Conservation (phyloP, 371 early-diverging fungal species). For the Actinomucor elegans region DNA sequence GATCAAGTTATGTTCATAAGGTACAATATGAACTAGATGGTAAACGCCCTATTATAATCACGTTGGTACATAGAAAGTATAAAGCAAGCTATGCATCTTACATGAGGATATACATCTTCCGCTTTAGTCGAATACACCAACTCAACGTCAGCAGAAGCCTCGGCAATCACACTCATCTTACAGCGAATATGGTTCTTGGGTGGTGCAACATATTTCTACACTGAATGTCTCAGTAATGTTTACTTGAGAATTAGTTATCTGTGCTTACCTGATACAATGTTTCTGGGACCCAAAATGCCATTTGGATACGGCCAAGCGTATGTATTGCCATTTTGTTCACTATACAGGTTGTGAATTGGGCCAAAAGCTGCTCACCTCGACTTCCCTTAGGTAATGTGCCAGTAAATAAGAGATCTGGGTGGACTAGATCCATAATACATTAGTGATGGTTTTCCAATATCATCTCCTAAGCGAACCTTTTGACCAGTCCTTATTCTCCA, state of each 20-base stretch:
- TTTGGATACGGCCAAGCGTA: conserved; percentile 45
- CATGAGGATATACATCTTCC: conserved; percentile 34
- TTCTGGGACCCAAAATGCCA: conserved; percentile 50
- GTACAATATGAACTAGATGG: conserved; percentile 45
- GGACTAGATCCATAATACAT: conserved; percentile 12
- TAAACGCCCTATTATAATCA: conserved; percentile 36
- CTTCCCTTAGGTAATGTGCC: conserved; percentile 43
- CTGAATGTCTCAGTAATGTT: no score
- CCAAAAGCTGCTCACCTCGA: conserved; percentile 45
- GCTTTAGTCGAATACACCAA: conserved; percentile 20
- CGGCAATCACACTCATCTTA: conserved; percentile 47
- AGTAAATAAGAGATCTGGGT: conserved; percentile 42
- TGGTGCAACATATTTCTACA: conserved; percentile 40
- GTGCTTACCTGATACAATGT: conserved; percentile 27
- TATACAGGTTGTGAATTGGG: conserved; percentile 43
- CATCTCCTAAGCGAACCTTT: conserved; percentile 20
- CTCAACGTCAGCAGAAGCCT: conserved; percentile 33
- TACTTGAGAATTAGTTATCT: no score
- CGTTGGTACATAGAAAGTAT: background rate
- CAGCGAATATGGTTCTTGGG: conserved; percentile 34
- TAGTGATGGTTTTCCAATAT: background rate
- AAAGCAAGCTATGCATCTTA: conserved; percentile 18
- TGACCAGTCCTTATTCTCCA: conserved; percentile 36
- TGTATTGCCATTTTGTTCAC: conserved; percentile 46
- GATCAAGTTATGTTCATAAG: conserved; percentile 40